Evolutionary conservation across 2,329 filamentous ascomycete species (phyloP), one percentile per base, ranked within the genome.

Genomic region (Hymenoscyphus repandus): DNA sequence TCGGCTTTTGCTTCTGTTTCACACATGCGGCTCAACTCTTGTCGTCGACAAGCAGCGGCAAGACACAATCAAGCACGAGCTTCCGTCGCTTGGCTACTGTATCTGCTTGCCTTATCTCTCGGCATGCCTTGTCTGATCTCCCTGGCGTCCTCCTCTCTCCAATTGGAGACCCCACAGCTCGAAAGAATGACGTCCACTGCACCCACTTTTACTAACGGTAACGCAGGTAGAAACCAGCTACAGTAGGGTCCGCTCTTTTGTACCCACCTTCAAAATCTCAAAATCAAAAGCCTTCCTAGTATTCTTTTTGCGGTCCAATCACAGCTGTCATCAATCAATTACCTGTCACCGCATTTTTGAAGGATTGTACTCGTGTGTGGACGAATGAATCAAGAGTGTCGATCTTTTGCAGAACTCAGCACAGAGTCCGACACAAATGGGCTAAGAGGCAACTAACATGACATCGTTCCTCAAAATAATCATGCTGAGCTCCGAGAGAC

Each of bases 111-210:
- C 17, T 18, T 40, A 40, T 40, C 38, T 40, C 38, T 40, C 15
- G 38, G 38, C 15, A 20, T 20, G 11, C 38, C 11, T 15, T 17
- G 36, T 7, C 18, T 40, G 38, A 18, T 40, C n/a, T 20, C 36
- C 15, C 18, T 40, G 15, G n/a, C 36, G n/a, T 47, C 32, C 32
- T 34, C 18, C 22, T 32, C 20, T n/a, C 6, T 20, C 17, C 32
- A 46, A n/a, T 38, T 38, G 15, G 32, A 6, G 17, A 18, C 36
- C 45, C 45, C 45, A 34, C 34, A 27, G 6, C 37, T 33, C 20
- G 33, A 33, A 30, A 13, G 39, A 15, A 47, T 47, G 45, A 47
- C 45, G 45, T 47, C 45, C 20, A n/a, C 12, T 6, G n/a, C 17
- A 27, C 39, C 45, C 45, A 47, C 45, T 39, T 39, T 36, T 36